A percentile compares a stretch with the other conserved stretches of the same genome.
Conservation (phyloP, 1,284 basidiomycete genomes). For the Leccinum holopus region DNA sequence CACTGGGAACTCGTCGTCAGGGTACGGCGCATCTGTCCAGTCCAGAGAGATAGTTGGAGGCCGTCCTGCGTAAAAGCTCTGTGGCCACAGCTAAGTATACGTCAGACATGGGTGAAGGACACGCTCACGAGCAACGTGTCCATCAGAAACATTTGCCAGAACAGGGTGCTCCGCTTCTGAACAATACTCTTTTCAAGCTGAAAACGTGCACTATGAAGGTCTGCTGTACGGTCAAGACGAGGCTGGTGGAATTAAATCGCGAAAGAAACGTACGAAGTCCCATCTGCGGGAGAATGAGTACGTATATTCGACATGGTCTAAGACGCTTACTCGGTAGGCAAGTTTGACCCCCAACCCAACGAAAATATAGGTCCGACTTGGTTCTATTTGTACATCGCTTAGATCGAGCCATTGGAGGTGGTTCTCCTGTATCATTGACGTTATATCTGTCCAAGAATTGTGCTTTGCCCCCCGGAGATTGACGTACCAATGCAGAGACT, state of each 20-base stretch:
- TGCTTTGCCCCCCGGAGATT: neutral
- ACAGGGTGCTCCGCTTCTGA: slow-evolving; percentile 52
- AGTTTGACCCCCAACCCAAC: slow-evolving; percentile 58
- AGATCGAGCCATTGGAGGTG: slow-evolving; percentile 58
- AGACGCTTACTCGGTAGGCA: slow-evolving; percentile 50
- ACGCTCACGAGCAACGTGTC: slow-evolving; percentile 58
- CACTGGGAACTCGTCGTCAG: slow-evolving; percentile 44
- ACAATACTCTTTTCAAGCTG: slow-evolving; percentile 46
- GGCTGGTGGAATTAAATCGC: neutral
- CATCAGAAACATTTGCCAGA: slow-evolving; percentile 61
- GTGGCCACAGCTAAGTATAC: neutral
- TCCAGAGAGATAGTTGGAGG: slow-evolving; percentile 55
- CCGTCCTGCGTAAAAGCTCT: slow-evolving; percentile 65
- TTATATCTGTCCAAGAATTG: neutral
- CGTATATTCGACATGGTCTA: neutral
- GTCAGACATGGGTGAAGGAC: neutral
- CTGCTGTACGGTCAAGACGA: slow-evolving; percentile 24
- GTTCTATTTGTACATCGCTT: slow-evolving; percentile 49
- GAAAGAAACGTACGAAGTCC: slow-evolving; percentile 55
- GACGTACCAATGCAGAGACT: slow-evolving; percentile 52
- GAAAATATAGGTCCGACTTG: slow-evolving; percentile 52
- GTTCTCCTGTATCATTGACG: slow-evolving; percentile 45
- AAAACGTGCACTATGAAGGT: slow-evolving; percentile 62
- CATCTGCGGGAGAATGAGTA: slow-evolving; percentile 44
- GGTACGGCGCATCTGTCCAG: slow-evolving; percentile 57